Base-by-base conservation (phyloP, 768 basidiomycete genomes). In the Hygrophoropsis aurantiaca region DNA sequence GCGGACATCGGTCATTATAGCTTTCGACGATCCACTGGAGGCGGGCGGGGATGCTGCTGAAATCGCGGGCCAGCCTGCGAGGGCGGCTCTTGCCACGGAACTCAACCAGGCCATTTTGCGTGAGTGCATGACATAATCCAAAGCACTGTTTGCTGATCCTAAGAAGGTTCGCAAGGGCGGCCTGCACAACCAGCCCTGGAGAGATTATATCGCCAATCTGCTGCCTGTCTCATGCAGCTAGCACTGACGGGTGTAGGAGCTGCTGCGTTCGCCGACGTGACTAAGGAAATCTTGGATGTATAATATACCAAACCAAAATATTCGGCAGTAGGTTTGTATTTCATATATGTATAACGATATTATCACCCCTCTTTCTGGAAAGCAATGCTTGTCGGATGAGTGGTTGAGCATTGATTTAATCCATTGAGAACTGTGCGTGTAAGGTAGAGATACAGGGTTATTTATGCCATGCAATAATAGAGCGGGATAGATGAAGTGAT, bases 91-190 rank as follows among this genome's bases (percentile, higher is more conserved):
- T 46, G 85, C 87, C 23, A 83, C 80, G 49, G 88, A 90, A 67
- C 64, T 93, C 32, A 93, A 94, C 57, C 77, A 82, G 62, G 88
- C 84, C 33, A 90, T 94, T 47, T 71, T 94, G 44, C 86, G 91
- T 92, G 56, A 55, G 83, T 68, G 7, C 27, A 26, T 23, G 47
- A 21, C 11, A 40, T 39, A 30, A 46, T 11, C 32, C 26, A 13
- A n/a, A n/a, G n/a, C n/a, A n/a, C n/a, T n/a, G n/a, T n/a, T 37
- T 46, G 30, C 50, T 57, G 36, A 52, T 26, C 8, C 5, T 20
- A 23, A 44, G 10, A 50, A 94, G 90, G 81, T 66, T 91, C 90
- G 0, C 87, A 88, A 70, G 86, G 86, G 16, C 79, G 80, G 30
- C 88, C 89, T 2, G 69, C 79, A 5, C 75, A 74, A 43, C 87